Percentiles rank a stretch among this genome's conserved stretches.
phyloP scores from a whole-genome alignment of 225 moss, liverwort and hornwort genomes.

The Climacium dendroides region DNA sequence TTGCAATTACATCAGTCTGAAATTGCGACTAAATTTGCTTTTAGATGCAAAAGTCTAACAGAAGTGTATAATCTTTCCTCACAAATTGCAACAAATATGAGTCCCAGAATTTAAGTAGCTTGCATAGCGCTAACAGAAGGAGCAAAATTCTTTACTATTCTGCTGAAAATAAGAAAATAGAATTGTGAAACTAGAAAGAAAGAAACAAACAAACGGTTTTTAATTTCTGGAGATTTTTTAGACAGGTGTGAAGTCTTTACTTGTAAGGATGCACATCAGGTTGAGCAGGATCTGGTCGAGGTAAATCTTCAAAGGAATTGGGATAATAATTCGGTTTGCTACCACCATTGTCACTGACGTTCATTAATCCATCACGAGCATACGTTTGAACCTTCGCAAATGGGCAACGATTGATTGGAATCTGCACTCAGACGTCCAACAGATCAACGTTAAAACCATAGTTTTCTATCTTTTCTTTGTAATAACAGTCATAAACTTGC shows the following conservation, averaged over 20 bases:
- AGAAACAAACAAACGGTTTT: not conserved
- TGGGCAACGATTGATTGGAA: constrained; percentile 17
- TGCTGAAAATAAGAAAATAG: too few species aligned
- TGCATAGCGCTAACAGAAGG: not conserved
- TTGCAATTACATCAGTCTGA: not conserved
- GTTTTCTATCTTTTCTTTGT: too few species aligned
- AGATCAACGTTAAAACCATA: not conserved
- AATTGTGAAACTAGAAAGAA: too few species aligned
- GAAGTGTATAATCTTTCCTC: too few species aligned
- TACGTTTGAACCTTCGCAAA: constrained; percentile 29
- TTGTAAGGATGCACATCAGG: constrained; percentile 24
- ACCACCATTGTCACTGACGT: constrained; percentile 9
- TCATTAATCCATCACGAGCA: constrained; percentile 11
- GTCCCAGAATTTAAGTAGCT: fast-evolving
- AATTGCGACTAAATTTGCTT: too few species aligned
- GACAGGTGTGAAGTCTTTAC: not conserved
- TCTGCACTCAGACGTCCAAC: not conserved
- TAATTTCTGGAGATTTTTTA: not conserved
- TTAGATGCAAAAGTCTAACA: fast-evolving
- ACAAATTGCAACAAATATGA: fast-evolving
- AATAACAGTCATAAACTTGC: not conserved
- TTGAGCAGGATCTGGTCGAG: constrained; percentile 15
- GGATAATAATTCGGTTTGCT: constrained; percentile 76
- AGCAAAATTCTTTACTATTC: fast-evolving
- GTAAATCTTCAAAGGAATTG: constrained; percentile 45